phyloP scores from a whole-genome alignment of 495 filamentous ascomycete genomes.

The Venustampulla echinocandica region DNA sequence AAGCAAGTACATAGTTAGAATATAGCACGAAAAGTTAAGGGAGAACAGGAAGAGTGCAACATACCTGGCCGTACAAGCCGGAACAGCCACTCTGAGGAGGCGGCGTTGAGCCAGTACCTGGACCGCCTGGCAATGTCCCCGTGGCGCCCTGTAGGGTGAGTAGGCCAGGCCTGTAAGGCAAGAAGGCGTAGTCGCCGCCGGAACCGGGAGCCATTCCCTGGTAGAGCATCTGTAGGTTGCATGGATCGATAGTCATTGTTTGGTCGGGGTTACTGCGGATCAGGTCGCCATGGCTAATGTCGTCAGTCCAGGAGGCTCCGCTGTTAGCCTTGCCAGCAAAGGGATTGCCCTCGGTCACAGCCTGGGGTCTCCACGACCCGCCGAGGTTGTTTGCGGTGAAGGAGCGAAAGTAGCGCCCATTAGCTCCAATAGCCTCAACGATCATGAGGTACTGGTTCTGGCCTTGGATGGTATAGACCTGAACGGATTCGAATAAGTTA shows the following conservation, averaged over 20 bases:
- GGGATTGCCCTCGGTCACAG: conserved; percentile 39
- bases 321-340: conserved; percentile 56
- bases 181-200: conserved; percentile 30
- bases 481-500: conserved; percentile 53
- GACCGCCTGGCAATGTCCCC: too few relatives aligned
- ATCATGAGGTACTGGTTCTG: conserved; percentile 50
- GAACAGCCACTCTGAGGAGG: too few relatives aligned
- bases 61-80: too few relatives aligned
- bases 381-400: conserved; percentile 45
- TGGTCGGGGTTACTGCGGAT: conserved; percentile 45
- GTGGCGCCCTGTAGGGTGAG: conserved; percentile 38
- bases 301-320: conserved; percentile 51
- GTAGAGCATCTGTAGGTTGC: conserved; percentile 50
- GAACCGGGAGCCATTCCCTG: conserved; percentile 37
- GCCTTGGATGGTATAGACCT: conserved; percentile 50
- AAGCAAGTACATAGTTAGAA: too few relatives aligned
- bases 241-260: conserved; percentile 45
- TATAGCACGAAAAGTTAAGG: too few relatives aligned
- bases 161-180: conserved; percentile 44
- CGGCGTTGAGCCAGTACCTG: too few relatives aligned
- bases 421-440: conserved; percentile 47
- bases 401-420: conserved; percentile 57
- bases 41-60: too few relatives aligned
- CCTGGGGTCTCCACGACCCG: conserved; percentile 45
- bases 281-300: conserved; percentile 56